These are phyloP conservation scores for Kockiozyma suomiensis DNA, from an alignment of 805 yeast species.

Conservation along the genomic window DNA sequence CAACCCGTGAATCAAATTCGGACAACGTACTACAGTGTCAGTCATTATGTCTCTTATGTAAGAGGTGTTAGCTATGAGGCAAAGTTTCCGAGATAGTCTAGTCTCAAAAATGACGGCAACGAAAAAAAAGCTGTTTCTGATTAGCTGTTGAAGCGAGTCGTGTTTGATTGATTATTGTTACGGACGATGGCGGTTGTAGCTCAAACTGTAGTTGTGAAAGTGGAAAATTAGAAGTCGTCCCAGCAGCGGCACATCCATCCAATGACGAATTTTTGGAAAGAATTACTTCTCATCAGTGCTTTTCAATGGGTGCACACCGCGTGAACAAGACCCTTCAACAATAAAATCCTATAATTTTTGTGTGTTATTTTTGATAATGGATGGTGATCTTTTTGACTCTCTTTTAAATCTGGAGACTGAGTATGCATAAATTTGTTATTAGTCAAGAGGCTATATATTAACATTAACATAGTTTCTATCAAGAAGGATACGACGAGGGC, in stretches of 20 bases:
- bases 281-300: no score
- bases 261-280: no score
- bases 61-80: no score
- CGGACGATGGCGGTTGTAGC: no score
- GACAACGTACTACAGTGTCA: neutral
- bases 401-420: constrained; percentile 23
- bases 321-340: no score
- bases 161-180: no score
- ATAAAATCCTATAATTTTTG: no score
- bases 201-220: no score
- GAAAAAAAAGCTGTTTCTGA: neutral
- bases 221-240: no score
- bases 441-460: no score
- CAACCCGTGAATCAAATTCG: no score
- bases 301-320: neutral
- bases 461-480: constrained; percentile 45
- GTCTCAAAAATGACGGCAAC: neutral
- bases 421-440: constrained; percentile 10
- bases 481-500: constrained; percentile 75
- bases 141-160: neutral
- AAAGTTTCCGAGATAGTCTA: neutral
- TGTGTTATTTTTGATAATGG: constrained; percentile 14
- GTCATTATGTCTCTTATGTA: neutral
- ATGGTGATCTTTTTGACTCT: constrained; percentile 32
- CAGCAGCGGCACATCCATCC: no score